Percentiles rank a stretch among this genome's conserved stretches.
phyloP scores from a whole-genome alignment of 768 basidiomycete genomes.

The Neoboletus brunneissimus region DNA sequence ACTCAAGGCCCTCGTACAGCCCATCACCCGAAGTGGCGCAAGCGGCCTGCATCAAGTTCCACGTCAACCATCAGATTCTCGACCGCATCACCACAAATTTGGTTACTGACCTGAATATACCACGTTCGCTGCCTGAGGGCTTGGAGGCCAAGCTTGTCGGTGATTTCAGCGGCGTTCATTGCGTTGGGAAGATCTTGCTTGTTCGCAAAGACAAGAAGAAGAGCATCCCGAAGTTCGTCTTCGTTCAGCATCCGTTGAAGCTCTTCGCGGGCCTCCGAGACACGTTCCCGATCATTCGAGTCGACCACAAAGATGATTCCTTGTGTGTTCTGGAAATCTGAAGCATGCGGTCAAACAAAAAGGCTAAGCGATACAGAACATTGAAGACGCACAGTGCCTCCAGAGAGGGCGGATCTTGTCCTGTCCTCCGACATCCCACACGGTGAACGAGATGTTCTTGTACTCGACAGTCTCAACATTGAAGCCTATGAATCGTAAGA shows the following conservation, averaged over 20 bases:
- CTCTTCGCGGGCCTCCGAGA: slow-evolving; percentile 98
- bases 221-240: slow-evolving; percentile 97
- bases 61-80: slow-evolving; percentile 12
- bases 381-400: slow-evolving; percentile 89
- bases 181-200: slow-evolving; percentile 99
- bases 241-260: slow-evolving; percentile 99
- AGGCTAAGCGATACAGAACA: slow-evolving; percentile 6
- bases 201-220: slow-evolving; percentile 99
- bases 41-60: slow-evolving; percentile 62
- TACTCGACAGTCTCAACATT: slow-evolving; percentile 99
- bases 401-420: slow-evolving; percentile 99
- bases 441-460: slow-evolving; percentile 99
- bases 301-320: slow-evolving; percentile 99
- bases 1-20: slow-evolving; percentile 97
- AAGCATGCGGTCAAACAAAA: slow-evolving; percentile 9
- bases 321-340: slow-evolving; percentile 99
- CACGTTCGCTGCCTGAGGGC: slow-evolving; percentile 95
- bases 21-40: slow-evolving; percentile 99
- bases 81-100: background rate
- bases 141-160: slow-evolving; percentile 98
- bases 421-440: slow-evolving; percentile 99
- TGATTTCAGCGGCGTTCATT: slow-evolving; percentile 99
- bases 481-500: slow-evolving; percentile 66
- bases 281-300: slow-evolving; percentile 99
- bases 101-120: slow-evolving; percentile 83